A percentile compares a stretch with the other conserved stretches of the same genome.
Conservation (phyloP, 2,329 filamentous ascomycete genomes). For the Fusarium hostae region DNA sequence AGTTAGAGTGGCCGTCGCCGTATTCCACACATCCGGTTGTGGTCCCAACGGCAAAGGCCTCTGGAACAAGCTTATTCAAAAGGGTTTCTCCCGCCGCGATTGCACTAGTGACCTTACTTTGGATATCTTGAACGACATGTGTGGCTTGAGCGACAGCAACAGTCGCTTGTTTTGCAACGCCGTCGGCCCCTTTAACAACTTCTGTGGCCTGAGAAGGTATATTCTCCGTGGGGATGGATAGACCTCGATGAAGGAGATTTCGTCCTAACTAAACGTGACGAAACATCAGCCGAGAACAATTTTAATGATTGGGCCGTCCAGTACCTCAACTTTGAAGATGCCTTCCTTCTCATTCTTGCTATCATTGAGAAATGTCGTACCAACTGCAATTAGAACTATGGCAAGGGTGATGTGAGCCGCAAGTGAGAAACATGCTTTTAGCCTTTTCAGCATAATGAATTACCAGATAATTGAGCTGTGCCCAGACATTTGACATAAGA, state of each 20-base stretch:
- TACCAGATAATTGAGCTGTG: not conserved
- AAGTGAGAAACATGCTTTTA: not conserved
- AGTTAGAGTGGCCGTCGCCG: constrained; percentile 2
- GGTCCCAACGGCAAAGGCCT: constrained; percentile 3
- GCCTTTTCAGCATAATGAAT: constrained; percentile 1
- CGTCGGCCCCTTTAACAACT: not conserved
- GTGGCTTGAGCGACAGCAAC: constrained; percentile 6
- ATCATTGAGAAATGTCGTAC: not conserved
- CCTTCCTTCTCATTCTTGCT: constrained; percentile 6
- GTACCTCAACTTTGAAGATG: constrained; percentile 5
- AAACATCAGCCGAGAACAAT: not conserved
- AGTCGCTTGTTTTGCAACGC: constrained; percentile 5
- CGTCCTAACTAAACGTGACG: constrained; percentile 1
- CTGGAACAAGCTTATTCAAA: constrained; percentile 2
- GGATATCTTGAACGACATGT: constrained; percentile 2
- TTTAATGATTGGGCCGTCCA: not conserved
- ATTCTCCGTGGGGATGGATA: constrained; percentile 1
- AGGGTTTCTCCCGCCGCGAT: constrained; percentile 10
- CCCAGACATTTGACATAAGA: not conserved
- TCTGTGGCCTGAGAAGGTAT: constrained; percentile 7
- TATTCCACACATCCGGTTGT: constrained; percentile 8
- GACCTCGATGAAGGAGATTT: not conserved
- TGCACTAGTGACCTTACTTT: constrained; percentile 10
- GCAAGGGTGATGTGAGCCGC: not conserved
- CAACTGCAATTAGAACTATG: not conserved